A percentile compares a stretch with the other conserved stretches of the same genome.
These are phyloP conservation scores for Trichopus zeylanicus DNA, from an alignment of 116 monocot species.

Conservation along the genomic window DNA sequence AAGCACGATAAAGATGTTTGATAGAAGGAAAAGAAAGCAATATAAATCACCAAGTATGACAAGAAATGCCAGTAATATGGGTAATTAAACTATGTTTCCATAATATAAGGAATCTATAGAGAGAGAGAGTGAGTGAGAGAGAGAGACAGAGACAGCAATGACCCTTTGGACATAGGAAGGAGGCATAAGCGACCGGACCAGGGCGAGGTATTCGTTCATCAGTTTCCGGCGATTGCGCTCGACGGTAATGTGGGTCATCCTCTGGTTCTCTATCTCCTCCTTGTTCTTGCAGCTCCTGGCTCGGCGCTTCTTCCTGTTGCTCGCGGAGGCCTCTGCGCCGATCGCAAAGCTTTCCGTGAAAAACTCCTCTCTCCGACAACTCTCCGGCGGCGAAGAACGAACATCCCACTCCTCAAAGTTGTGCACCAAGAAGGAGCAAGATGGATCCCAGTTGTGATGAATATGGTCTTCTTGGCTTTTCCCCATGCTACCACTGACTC, in stretches of 20 bases:
- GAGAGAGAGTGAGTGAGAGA: background rate
- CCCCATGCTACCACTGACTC: background rate
- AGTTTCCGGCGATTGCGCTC: conserved; percentile 75
- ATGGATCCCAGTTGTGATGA: conserved; percentile 1
- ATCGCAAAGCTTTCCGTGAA: background rate
- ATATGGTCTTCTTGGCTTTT: conserved; percentile 1
- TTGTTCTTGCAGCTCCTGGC: conserved; percentile 44
- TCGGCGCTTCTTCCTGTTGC: conserved; percentile 31
- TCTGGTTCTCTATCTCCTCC: conserved; percentile 63
- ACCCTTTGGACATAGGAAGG: conserved; percentile 66
- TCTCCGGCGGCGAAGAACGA: conserved; percentile 15
- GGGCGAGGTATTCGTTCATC: conserved; percentile 66
- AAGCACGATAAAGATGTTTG: no score
- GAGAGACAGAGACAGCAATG: no score
- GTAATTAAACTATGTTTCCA: no score
- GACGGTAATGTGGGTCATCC: conserved; percentile 79
- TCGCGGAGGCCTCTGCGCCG: background rate
- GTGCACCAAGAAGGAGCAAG: conserved; percentile 11
- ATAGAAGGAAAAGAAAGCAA: no score
- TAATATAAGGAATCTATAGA: no score
- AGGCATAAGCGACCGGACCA: conserved; percentile 66
- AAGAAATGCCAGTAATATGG: no score
- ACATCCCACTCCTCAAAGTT: conserved; percentile 11
- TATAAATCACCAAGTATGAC: no score
- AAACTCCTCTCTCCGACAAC: background rate